Conservation (phyloP, 495 filamentous ascomycete genomes). For the Penicillium samsonianum region DNA sequence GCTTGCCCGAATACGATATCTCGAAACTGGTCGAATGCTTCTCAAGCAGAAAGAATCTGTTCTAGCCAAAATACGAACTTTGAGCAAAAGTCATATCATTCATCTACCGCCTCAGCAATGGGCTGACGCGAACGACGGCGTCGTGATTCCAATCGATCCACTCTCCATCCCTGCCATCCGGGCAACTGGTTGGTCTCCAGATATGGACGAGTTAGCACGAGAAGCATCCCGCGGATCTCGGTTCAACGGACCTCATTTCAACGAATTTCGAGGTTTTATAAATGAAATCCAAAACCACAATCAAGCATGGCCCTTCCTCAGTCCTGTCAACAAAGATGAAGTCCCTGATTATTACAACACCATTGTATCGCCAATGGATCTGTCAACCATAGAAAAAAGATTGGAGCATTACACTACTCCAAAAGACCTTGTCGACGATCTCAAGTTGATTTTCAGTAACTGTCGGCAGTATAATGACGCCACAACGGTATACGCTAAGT, state of each 20-base stretch:
- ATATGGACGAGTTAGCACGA: constrained; percentile 95
- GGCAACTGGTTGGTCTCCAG: constrained; percentile 88
- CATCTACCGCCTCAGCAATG: constrained; percentile 84
- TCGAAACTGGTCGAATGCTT: constrained; percentile 92
- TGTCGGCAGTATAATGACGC: constrained; percentile 96
- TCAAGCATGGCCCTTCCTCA: constrained; percentile 92
- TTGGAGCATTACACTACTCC: constrained; percentile 82
- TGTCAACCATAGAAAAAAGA: constrained; percentile 86
- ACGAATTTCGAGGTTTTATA: constrained; percentile 87
- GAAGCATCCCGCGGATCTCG: constrained; percentile 79
- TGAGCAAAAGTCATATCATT: constrained; percentile 82
- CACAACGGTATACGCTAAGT: constrained; percentile 91
- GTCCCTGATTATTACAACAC: constrained; percentile 97
- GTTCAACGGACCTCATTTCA: constrained; percentile 70
- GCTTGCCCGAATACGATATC: constrained; percentile 91
- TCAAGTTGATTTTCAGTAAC: constrained; percentile 89
- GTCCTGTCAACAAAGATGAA: constrained; percentile 89
- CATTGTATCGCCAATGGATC: constrained; percentile 97
- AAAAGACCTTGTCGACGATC: constrained; percentile 91
- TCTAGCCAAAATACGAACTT: constrained; percentile 89
- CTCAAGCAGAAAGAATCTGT: constrained; percentile 96
- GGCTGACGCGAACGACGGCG: constrained; percentile 56
- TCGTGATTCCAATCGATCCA: constrained; percentile 66
- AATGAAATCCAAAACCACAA: constrained; percentile 94
- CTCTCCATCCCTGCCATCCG: constrained; percentile 80